These are phyloP conservation scores for Beauveria sp. DNA, from an alignment of 2,329 filamentous ascomycete genomes.

Conservation along the genomic window DNA sequence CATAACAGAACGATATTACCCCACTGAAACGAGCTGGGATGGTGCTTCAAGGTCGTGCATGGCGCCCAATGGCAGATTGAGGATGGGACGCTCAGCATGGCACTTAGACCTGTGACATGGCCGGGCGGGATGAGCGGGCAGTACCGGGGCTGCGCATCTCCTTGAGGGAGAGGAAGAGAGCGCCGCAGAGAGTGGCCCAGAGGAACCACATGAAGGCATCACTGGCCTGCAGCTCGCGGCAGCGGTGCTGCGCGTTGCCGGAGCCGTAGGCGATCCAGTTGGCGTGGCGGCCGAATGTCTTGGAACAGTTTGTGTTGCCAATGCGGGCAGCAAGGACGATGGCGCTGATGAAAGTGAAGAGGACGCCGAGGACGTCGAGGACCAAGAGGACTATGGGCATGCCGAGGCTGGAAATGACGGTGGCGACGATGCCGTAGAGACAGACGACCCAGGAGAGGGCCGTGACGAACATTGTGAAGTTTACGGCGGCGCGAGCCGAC, in stretches of 20 bases:
- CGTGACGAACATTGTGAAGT: slow-evolving; percentile 63
- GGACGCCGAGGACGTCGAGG: slow-evolving; percentile 49
- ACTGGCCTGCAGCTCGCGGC: slow-evolving; percentile 66
- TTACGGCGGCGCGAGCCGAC: slow-evolving; percentile 41
- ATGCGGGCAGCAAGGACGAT: slow-evolving; percentile 66
- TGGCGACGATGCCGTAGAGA: slow-evolving; percentile 52
- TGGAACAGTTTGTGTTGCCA: slow-evolving; percentile 59
- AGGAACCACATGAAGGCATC: slow-evolving; percentile 76
- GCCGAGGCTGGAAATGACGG: slow-evolving; percentile 44
- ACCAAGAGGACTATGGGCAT: slow-evolving; percentile 45
- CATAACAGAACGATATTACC: not conserved
- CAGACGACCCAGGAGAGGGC: slow-evolving; percentile 58
- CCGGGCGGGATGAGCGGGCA: slow-evolving; percentile 35
- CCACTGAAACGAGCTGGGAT: not conserved
- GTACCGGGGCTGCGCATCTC: slow-evolving; percentile 41
- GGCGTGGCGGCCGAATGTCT: slow-evolving; percentile 27
- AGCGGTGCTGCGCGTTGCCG: slow-evolving; percentile 51
- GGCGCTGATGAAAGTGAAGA: slow-evolving; percentile 65
- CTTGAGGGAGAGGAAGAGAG: slow-evolving; percentile 46
- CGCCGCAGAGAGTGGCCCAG: slow-evolving; percentile 52
- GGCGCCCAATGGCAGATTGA: not conserved
- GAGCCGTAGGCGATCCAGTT: slow-evolving; percentile 59
- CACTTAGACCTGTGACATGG: slow-evolving; percentile 46
- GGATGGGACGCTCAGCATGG: not conserved
- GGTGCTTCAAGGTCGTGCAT: not conserved